Conservation (phyloP, 129 eudicot species). For the Flaveria sonorensis region DNA sequence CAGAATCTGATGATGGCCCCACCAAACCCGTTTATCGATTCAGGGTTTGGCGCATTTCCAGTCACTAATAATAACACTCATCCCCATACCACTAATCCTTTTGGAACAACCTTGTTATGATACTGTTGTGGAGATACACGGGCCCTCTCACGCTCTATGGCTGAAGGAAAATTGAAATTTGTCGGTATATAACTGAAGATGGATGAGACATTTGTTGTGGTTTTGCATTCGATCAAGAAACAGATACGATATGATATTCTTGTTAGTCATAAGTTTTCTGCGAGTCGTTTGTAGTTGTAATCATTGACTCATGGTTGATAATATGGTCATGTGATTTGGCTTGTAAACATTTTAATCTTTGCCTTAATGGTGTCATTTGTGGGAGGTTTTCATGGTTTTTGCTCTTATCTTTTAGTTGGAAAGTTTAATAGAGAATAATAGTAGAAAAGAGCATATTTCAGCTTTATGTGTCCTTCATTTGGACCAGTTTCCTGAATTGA, state of each 20-base stretch:
- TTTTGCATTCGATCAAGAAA: constrained; percentile 30
- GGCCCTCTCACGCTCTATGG: not conserved
- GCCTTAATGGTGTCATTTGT: not conserved
- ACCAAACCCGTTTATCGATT: constrained; percentile 74
- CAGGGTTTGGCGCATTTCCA: constrained; percentile 75
- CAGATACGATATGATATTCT: constrained; percentile 29
- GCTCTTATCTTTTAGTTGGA: not conserved
- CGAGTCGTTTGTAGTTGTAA: constrained; percentile 24
- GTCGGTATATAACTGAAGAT: constrained; percentile 32
- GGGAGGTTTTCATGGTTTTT: not conserved
- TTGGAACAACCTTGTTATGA: constrained; percentile 54
- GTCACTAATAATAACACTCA: constrained; percentile 44
- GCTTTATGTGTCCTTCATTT: constrained; percentile 3
- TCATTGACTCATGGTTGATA: constrained; percentile 35
- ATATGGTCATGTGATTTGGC: constrained; percentile 35
- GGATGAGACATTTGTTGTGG: constrained; percentile 32
- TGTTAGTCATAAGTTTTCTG: constrained; percentile 26
- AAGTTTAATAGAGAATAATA: not conserved
- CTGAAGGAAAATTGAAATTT: not conserved
- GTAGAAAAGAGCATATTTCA: not conserved
- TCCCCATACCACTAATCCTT: constrained; percentile 71
- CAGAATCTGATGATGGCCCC: constrained; percentile 54
- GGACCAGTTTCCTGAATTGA: not conserved
- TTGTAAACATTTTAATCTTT: constrained; percentile 20
- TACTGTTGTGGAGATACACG: constrained; percentile 9